Evolutionary conservation across 352 stramenopile species (phyloP).

Genomic region (Phytophthora sp.): DNA sequence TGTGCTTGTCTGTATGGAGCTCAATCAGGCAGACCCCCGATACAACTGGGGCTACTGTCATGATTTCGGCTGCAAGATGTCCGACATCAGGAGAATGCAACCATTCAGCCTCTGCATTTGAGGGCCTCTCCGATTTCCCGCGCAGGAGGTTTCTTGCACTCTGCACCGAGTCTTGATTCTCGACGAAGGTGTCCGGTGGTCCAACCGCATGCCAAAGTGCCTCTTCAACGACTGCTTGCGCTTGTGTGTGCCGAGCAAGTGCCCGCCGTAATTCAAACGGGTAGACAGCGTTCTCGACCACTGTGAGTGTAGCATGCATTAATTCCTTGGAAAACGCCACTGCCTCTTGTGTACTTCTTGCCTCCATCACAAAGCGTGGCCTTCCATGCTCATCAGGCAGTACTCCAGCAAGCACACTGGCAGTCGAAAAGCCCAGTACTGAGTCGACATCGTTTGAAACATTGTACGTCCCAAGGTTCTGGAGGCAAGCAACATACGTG

Average conservation of each 20-base stretch:
- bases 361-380: slow-evolving; percentile 68
- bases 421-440: slow-evolving; percentile 24
- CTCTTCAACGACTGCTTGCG: slow-evolving; percentile 42
- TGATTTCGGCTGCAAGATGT: slow-evolving; percentile 37
- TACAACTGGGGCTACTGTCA: slow-evolving; percentile 21
- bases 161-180: slow-evolving; percentile 2
- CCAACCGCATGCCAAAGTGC: slow-evolving; percentile 43
- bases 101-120: slow-evolving; percentile 34
- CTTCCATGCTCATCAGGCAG: slow-evolving; percentile 58
- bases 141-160: slow-evolving; percentile 1
- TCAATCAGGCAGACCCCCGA: slow-evolving; percentile 59
- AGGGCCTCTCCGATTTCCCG: slow-evolving; percentile 6
- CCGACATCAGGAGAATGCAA: slow-evolving; percentile 42
- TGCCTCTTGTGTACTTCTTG: slow-evolving; percentile 46
- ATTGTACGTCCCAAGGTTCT: slow-evolving; percentile 48
- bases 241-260: slow-evolving; percentile 25
- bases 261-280: slow-evolving; percentile 63
- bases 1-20: slow-evolving; percentile 46
- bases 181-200: slow-evolving; percentile 11
- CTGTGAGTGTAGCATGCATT: slow-evolving; percentile 55
- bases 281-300: slow-evolving; percentile 74
- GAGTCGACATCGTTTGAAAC: slow-evolving; percentile 52
- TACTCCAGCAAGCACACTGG: slow-evolving; percentile 32
- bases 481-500: slow-evolving; percentile 55
- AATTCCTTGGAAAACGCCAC: slow-evolving; percentile 58